phyloP scores from a whole-genome alignment of 352 stramenopile genomes.

The Pythium monospermum region DNA sequence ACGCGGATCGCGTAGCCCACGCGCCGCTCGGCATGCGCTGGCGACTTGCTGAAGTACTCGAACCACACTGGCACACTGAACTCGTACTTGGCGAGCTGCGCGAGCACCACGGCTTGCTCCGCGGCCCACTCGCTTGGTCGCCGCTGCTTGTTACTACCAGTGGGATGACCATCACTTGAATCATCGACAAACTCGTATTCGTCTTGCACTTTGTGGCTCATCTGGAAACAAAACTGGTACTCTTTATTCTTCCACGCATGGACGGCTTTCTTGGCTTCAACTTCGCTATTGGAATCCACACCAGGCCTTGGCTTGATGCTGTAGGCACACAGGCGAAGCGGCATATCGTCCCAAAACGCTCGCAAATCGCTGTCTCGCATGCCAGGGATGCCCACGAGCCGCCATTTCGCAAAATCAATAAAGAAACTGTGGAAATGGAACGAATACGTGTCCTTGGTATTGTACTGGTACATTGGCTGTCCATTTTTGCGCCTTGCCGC shows the following conservation, averaged over 20 bases:
- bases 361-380: slow-evolving; percentile 40
- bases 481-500: slow-evolving; percentile 28
- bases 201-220: slow-evolving; percentile 34
- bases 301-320: slow-evolving; percentile 27
- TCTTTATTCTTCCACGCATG: slow-evolving; percentile 37
- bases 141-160: no score
- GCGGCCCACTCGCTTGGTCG: slow-evolving; percentile 5
- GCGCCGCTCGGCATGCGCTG: slow-evolving; percentile 31
- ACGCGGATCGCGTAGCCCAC: slow-evolving; percentile 45
- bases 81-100: slow-evolving; percentile 25
- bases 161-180: no score
- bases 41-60: slow-evolving; percentile 46
- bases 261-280: slow-evolving; percentile 20
- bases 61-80: slow-evolving; percentile 44
- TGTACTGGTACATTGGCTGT: slow-evolving; percentile 42
- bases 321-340: slow-evolving; percentile 51
- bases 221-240: slow-evolving; percentile 54
- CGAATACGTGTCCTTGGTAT: slow-evolving; percentile 59
- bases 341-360: slow-evolving; percentile 59
- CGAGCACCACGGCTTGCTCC: slow-evolving; percentile 25
- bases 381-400: slow-evolving; percentile 44
- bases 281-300: slow-evolving; percentile 17
- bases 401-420: slow-evolving; percentile 56
- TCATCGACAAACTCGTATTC: slow-evolving; percentile 11
- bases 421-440: slow-evolving; percentile 75